phyloP scores from a whole-genome alignment of 495 filamentous ascomycete genomes.

The Penicillium malachiteum region DNA sequence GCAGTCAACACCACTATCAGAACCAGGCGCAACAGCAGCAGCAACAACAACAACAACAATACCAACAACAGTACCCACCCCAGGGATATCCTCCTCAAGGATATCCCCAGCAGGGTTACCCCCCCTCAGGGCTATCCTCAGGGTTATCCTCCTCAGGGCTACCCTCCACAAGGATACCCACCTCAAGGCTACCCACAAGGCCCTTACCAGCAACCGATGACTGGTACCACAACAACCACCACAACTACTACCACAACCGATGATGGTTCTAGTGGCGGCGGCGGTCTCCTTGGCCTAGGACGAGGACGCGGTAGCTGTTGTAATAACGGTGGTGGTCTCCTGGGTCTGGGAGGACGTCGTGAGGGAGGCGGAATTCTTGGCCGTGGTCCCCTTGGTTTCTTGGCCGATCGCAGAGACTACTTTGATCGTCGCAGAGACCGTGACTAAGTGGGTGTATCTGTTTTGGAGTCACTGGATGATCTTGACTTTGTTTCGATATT shows the following conservation, averaged over 20 bases:
- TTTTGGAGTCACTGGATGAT: too few relatives aligned
- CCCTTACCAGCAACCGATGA: neutral
- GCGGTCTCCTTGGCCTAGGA: too few relatives aligned
- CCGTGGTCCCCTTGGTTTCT: too few relatives aligned
- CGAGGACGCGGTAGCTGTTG: too few relatives aligned
- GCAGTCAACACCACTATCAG: constrained; percentile 1
- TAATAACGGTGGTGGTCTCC: too few relatives aligned
- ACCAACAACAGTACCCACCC: constrained; percentile 18
- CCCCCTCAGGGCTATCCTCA: neutral
- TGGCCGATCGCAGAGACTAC: too few relatives aligned
- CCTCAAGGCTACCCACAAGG: neutral
- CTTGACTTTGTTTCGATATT: too few relatives aligned
- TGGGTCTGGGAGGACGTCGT: too few relatives aligned
- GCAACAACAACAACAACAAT: constrained; percentile 28
- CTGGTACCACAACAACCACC: neutral
- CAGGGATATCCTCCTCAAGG: neutral
- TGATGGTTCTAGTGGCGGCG: constrained; percentile 12
- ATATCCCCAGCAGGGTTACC: neutral
- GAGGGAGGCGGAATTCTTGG: too few relatives aligned
- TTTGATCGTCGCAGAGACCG: too few relatives aligned
- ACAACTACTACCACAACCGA: constrained; percentile 1
- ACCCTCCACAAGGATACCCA: neutral
- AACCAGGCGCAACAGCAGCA: constrained; percentile 33
- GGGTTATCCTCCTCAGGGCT: neutral
- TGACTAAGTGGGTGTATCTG: too few relatives aligned